Base-by-base conservation (phyloP, 1,284 basidiomycete species). In the Fomitopsis pinicola region DNA sequence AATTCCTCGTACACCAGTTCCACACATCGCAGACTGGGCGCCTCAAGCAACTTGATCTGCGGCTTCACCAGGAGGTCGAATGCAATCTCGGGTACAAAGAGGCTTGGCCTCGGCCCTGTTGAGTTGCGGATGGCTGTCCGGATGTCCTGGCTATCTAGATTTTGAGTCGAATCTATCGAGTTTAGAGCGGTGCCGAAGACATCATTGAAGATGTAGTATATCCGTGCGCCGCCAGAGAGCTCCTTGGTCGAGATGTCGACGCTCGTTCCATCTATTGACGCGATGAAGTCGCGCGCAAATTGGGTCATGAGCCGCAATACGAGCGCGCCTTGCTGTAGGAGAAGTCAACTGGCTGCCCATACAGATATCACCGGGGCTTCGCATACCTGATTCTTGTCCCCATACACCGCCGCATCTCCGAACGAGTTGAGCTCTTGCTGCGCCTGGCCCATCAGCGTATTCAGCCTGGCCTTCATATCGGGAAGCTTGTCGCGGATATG, bases 191-290 rank as follows among this genome's bases (percentile, higher is more conserved):
- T 84, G 5, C 97, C 97, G 72, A 99, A 99, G 56, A 99, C 88
- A 69, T 99, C 97, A 73, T 98, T 95, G 85, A 99, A 99, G 75
- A 99, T 98, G 79, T 98, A 98, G 78, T 98, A 99, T 75, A 99
- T 95, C 60, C 97, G 86, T 10, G 97, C 97, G 60, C 97, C 97
- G 48, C 97, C 97, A 33, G 94, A 98, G 9, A 99, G 87, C 74
- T 99, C 97, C 75, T 99, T 99, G 4, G 97, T 99, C 1, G 95
- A 97, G 68, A 98, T 94, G 67, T 98, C 94, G 54, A 97, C 85
- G 61, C 94, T 94, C n/a, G 95, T 98, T 57, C 97, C 97, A 69
- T 99, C 97, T 70, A 99, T 98, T 17, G 95, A 98, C 2, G 96
- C 90, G 59, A 99, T 86, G 71, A 98, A 99, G 78, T 99, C 97